Evolutionary conservation across 148 eudicot species (phyloP), one percentile per base, ranked within the genome.

Genomic region (Cornus suecica): DNA sequence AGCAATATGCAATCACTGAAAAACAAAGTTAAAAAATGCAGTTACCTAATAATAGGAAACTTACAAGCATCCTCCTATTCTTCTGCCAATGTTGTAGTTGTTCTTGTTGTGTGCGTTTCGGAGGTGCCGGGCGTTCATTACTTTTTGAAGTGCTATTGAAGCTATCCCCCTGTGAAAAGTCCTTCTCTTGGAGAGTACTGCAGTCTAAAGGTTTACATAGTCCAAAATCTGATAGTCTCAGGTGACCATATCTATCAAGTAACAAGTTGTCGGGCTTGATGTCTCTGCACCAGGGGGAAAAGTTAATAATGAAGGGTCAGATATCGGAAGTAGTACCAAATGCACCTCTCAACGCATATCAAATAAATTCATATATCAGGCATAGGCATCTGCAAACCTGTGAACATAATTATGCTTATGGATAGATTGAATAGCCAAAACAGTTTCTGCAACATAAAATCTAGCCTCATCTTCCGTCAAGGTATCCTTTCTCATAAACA

Each of bases 21-120:
- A 62, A 74, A 76, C 54, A 29, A 68, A 58, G 24, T 56, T 8
- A 22, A 22, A 60, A 68, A 56, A 70, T 26, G 42, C 62, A 68
- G 28, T 70, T 68, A 70, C 66, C 26, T 27, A 41, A 48, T 54
- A 20, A 51, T 10, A 52, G 20, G 34, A n/a, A 77, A 78, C 91
- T 75, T 85, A 94, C 98, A 83, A 94, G 98, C 87, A 86, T 94
- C 79, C 98, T 87, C 79, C 98, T 88, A 70, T 94, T 94, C 84
- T 94, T 90, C 85, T 94, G 98, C 98, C 98, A 94, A 73, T 94
- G 92, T 76, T 90, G 90, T 76, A 94, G 83, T 75, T 94, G 97
- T 83, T 94, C 98, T 76, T 92, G 95, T 72, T 94, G 98, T 71
- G 95, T 92, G 68, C 98, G 98, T 77, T 84, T 91, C 31, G 97